Evolutionary conservation across 176 grass and related monocot species (phyloP), one percentile per base, ranked within the genome.

Genomic region (Oryza glaberrima): DNA sequence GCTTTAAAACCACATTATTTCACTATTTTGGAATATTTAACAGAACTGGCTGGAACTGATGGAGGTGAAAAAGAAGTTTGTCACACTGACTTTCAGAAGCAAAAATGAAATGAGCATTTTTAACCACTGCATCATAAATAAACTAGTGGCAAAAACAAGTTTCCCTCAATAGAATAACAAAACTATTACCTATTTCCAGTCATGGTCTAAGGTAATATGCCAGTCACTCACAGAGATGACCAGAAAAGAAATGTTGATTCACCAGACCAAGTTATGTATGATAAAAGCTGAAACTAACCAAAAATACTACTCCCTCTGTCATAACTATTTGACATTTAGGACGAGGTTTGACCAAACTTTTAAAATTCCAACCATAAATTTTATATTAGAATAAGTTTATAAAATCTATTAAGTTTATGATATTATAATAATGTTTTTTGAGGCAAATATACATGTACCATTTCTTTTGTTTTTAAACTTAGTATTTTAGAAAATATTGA

Each of bases 201-300:
- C 40, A 28, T 9, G 26, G 65, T 65, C 23, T 78, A 44, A 44
- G 23, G 12, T 78, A 65, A 65, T 64, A 20, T 35, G 56, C 11
- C 74, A 60, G 28, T 63, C 16, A 41, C 10, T 5, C 19, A 1
- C n/a, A 77, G 1, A 10, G 20, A 41, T 22, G 11, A 22, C 6
- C 14, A 44, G 38, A 78, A 64, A 63, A 63, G 4, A 77, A 77
- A 64, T 60, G 41, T 7, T 2, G 2, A 32, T 81, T 58, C 22
- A 81, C 20, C 12, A 40, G 70, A 70, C 20, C 19, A 71, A 71
- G 25, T 9, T 58, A 14, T 22, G 40, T 81, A 48, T 81, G 67
- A 20, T 52, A 17, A 26, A 81, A 71, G 4, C n/a, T 70, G 11
- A 70, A 70, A 70, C 7, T n/a, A 69, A 40, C 4, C 17, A 70